Base-by-base conservation (phyloP, 2,329 filamentous ascomycete genomes). In the Phoma sp. region DNA sequence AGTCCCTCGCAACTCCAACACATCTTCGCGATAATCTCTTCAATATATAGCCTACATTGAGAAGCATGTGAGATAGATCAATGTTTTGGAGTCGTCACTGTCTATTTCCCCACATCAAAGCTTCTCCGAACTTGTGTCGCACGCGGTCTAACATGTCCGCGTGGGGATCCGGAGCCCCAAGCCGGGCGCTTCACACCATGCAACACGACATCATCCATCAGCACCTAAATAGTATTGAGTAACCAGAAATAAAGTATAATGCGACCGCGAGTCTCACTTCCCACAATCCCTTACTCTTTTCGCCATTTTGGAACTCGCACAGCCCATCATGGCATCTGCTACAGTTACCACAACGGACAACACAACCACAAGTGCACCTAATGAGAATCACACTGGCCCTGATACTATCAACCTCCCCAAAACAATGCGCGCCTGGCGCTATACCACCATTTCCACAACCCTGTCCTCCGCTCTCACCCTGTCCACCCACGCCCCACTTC, bases 391-490 rank as follows among this genome's bases (percentile, higher is more conserved):
- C 18, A 9, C 35, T 40, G 7, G 35, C 29, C 14, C 22, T 11
- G 6, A 44, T 37, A 6, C 38, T 5, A 47, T 37, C 8, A 18
- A 52, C 7, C 51, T 62, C 6, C 61, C 61, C 14, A 6, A 38
- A 23, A 63, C 55, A n/a, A 68, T 68, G 64, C 58, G 53, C 32
- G 64, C 65, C 50, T 68, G 65, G 65, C 64, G 65, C 57, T 67
- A 58, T 53, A 45, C 42, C 10, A 52, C 52, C 11, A 60, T 59
- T 30, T 41, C 23, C 38, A 52, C 38, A 1, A 61, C 55, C 2
- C 58, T 67, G 18, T 18, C 18, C 18, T 18, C 18, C 40, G 60
- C 61, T 41, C 33, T 50, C 1, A 48, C 62, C 5, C 46, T 67
- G 13, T 22, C 41, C 2, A 60, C 64, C 38, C 4, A 39, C 6